These are phyloP conservation scores for Scheffersomyces titani DNA, from an alignment of 1,139 yeast species.

Conservation along the genomic window DNA sequence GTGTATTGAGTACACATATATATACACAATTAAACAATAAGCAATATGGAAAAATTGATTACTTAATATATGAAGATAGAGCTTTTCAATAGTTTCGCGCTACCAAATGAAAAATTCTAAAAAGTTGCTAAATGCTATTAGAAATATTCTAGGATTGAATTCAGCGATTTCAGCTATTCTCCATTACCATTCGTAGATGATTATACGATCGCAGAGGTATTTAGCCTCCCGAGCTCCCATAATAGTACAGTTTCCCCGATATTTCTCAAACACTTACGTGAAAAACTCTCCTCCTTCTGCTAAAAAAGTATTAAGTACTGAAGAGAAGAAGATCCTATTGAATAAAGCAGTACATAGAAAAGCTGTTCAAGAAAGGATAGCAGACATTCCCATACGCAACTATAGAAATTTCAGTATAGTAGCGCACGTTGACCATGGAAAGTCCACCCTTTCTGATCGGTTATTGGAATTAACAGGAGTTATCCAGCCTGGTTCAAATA, in stretches of 20 bases:
- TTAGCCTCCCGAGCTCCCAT: neutral
- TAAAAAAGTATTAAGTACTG: constrained; percentile 16
- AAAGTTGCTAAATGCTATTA: neutral
- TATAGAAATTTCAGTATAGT: constrained; percentile 92
- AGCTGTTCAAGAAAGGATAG: constrained; percentile 54
- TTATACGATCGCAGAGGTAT: neutral
- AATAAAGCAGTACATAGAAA: constrained; percentile 36
- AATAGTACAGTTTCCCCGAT: neutral
- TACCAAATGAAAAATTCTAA: neutral
- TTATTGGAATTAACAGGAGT: constrained; percentile 87
- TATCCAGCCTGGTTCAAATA: constrained; percentile 70
- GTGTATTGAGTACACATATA: neutral
- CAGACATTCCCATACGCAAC: constrained; percentile 74
- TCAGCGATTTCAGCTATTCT: neutral
- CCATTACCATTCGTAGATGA: neutral
- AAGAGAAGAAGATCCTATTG: constrained; percentile 29
- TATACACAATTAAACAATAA: neutral
- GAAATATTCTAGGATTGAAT: neutral
- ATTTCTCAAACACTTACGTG: neutral
- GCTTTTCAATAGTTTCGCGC: neutral
- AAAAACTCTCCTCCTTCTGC: neutral
- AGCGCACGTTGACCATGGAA: constrained; percentile 98
- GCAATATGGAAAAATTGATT: neutral
- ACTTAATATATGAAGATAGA: no score
- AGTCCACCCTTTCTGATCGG: constrained; percentile 87